Percentiles rank a stretch among this genome's conserved stretches.
Evolutionary conservation across 805 yeast species (phyloP).

Genomic region (Cyberlindnera lachancei): DNA sequence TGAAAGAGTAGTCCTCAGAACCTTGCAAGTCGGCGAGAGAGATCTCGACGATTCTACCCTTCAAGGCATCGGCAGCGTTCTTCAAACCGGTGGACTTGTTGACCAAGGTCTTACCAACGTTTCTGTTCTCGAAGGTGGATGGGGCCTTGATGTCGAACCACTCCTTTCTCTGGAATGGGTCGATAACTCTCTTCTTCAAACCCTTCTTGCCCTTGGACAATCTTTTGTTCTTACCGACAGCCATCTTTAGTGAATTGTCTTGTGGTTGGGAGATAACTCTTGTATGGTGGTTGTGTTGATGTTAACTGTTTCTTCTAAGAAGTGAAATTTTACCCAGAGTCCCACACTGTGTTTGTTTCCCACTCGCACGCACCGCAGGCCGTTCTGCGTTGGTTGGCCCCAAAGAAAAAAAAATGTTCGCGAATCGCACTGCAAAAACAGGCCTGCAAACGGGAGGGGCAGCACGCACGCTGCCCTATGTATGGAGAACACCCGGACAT

Average conservation of each 20-base stretch:
- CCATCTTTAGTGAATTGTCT: conserved; percentile 24
- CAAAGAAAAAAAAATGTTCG: too few species aligned
- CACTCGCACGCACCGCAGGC: too few species aligned
- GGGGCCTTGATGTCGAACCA: conserved; percentile 99
- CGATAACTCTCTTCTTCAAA: conserved; percentile 97
- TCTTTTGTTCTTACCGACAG: conserved; percentile 86
- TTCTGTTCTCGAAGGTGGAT: conserved; percentile 96
- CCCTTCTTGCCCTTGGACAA: conserved; percentile 91
- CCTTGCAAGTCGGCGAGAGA: conserved; percentile 97
- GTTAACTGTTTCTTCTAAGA: too few species aligned
- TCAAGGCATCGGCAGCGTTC: conserved; percentile 96
- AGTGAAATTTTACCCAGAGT: background rate
- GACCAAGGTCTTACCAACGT: conserved; percentile 96
- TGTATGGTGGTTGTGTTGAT: too few species aligned
- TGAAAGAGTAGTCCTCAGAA: conserved; percentile 97
- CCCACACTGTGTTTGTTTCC: too few species aligned
- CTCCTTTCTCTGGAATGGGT: conserved; percentile 99
- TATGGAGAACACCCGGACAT: too few species aligned
- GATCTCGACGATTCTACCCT: conserved; percentile 96
- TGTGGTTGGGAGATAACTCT: too few species aligned
- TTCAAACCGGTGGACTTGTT: conserved; percentile 98
- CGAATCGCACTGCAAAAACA: too few species aligned
- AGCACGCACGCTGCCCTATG: too few species aligned
- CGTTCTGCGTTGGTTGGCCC: too few species aligned
- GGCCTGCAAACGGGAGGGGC: too few species aligned